phyloP scores from a whole-genome alignment of 2,329 filamentous ascomycete genomes.

The Claviceps sp. region DNA sequence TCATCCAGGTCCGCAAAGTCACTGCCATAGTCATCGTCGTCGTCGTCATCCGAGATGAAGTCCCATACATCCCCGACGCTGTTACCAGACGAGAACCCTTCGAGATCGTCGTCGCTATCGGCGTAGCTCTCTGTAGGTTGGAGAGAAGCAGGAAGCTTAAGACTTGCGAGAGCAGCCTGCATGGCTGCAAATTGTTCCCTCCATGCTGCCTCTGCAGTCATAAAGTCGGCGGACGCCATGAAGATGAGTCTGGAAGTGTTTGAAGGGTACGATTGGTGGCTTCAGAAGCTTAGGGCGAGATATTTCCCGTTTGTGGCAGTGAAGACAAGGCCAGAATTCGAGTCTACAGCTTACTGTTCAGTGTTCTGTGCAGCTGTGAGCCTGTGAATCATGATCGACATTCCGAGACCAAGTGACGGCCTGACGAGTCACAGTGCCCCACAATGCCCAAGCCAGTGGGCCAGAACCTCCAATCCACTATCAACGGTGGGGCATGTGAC shows the following conservation, averaged over 20 bases:
- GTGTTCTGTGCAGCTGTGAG: too few species aligned
- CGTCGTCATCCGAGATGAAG: conserved; percentile 64
- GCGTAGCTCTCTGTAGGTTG: conserved; percentile 35
- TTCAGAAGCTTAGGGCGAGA: background rate
- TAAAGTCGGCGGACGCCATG: conserved; percentile 23
- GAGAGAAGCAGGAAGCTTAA: conserved; percentile 36
- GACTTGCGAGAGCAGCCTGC: conserved; percentile 67
- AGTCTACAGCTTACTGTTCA: too few species aligned
- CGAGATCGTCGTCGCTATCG: conserved; percentile 54
- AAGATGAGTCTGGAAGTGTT: background rate
- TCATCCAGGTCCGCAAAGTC: conserved; percentile 46
- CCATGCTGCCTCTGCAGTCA: conserved; percentile 52
- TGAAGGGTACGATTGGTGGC: background rate
- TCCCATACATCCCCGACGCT: conserved; percentile 83
- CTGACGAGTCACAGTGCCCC: too few species aligned
- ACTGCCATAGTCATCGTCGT: conserved; percentile 53
- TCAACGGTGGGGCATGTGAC: background rate
- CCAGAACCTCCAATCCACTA: background rate
- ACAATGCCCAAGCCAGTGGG: too few species aligned
- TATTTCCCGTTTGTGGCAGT: background rate
- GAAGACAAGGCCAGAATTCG: background rate
- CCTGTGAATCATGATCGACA: too few species aligned
- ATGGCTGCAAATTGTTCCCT: conserved; percentile 73
- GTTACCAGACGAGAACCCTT: conserved; percentile 41
- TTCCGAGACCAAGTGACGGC: too few species aligned